Evolutionary conservation across 768 basidiomycete species (phyloP).

Genomic region (Tricholoma flavovirens): DNA sequence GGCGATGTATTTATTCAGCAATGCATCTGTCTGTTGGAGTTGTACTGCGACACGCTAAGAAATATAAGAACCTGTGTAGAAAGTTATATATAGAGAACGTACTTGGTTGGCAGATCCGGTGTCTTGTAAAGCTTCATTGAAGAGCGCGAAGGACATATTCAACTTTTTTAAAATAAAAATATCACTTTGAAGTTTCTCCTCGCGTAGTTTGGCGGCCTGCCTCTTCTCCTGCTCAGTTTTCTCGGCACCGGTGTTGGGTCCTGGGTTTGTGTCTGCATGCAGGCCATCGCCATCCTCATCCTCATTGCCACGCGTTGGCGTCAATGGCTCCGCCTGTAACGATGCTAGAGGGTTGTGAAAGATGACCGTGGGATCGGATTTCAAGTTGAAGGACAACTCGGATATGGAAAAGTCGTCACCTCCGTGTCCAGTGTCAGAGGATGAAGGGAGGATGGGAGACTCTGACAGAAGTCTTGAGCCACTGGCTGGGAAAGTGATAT

Average conservation of each 20-base stretch:
- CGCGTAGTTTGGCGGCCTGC: slow-evolving; percentile 26
- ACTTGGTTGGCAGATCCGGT: slow-evolving; percentile 71
- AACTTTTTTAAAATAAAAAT: slow-evolving; percentile 67
- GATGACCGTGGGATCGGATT: slow-evolving; percentile 19
- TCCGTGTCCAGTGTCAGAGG: slow-evolving; percentile 21
- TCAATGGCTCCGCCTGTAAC: slow-evolving; percentile 9
- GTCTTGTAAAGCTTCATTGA: slow-evolving; percentile 61
- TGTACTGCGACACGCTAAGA: slow-evolving; percentile 61
- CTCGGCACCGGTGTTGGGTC: slow-evolving; percentile 6
- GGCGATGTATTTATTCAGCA: slow-evolving; percentile 70
- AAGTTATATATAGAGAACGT: slow-evolving; percentile 13
- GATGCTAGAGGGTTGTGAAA: slow-evolving; percentile 10
- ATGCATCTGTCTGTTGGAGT: slow-evolving; percentile 62
- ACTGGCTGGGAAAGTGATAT: too few relatives aligned
- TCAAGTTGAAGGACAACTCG: slow-evolving; percentile 34
- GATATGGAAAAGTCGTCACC: slow-evolving; percentile 32
- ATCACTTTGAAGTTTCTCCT: slow-evolving; percentile 74
- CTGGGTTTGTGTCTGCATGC: slow-evolving; percentile 1
- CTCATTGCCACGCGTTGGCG: slow-evolving; percentile 9
- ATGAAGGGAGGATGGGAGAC: slow-evolving; percentile 9
- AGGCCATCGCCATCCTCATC: background rate
- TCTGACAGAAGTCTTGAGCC: too few relatives aligned
- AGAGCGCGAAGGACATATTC: slow-evolving; percentile 61
- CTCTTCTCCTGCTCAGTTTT: slow-evolving; percentile 18
- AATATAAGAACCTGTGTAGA: background rate